These are phyloP conservation scores for Anacardium occidentale DNA, from an alignment of 345 rosid genomes.

Conservation along the genomic window DNA sequence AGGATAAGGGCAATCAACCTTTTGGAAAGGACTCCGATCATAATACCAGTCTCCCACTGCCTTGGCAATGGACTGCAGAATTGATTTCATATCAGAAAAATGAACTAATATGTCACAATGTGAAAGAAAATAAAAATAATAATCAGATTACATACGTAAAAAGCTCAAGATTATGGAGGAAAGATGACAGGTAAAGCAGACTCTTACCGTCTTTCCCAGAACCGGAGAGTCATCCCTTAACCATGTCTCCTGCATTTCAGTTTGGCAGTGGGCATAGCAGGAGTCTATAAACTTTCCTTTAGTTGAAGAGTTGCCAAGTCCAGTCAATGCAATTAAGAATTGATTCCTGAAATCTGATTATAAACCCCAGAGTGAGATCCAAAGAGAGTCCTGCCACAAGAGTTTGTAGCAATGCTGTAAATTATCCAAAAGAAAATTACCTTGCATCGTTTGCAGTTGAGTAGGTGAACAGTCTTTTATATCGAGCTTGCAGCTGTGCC, in stretches of 20 bases:
- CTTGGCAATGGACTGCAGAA: slow-evolving; percentile 67
- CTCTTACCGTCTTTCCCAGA: slow-evolving; percentile 49
- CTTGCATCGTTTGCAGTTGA: slow-evolving; percentile 75
- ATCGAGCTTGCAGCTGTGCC: slow-evolving; percentile 79
- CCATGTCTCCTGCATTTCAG: slow-evolving; percentile 81
- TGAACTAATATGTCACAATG: neutral
- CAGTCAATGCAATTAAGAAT: slow-evolving; percentile 58
- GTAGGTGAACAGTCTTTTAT: slow-evolving; percentile 57
- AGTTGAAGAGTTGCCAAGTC: slow-evolving; percentile 51
- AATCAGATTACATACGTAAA: too few species aligned
- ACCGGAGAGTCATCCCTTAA: slow-evolving; percentile 63
- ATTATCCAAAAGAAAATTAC: slow-evolving; percentile 30
- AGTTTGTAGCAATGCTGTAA: neutral
- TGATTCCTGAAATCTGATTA: slow-evolving; percentile 63
- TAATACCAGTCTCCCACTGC: slow-evolving; percentile 93
- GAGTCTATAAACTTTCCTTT: slow-evolving; percentile 80
- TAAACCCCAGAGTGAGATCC: neutral
- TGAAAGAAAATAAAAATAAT: neutral
- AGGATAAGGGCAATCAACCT: slow-evolving; percentile 90
- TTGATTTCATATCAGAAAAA: neutral
- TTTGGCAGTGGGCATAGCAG: slow-evolving; percentile 89
- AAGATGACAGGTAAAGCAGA: neutral
- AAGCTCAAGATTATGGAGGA: neutral
- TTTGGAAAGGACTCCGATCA: slow-evolving; percentile 56
- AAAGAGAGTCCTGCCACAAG: neutral